Evolutionary conservation across 2,329 filamentous ascomycete genomes (phyloP).

Genomic region (Neofusicoccum umdonicola): DNA sequence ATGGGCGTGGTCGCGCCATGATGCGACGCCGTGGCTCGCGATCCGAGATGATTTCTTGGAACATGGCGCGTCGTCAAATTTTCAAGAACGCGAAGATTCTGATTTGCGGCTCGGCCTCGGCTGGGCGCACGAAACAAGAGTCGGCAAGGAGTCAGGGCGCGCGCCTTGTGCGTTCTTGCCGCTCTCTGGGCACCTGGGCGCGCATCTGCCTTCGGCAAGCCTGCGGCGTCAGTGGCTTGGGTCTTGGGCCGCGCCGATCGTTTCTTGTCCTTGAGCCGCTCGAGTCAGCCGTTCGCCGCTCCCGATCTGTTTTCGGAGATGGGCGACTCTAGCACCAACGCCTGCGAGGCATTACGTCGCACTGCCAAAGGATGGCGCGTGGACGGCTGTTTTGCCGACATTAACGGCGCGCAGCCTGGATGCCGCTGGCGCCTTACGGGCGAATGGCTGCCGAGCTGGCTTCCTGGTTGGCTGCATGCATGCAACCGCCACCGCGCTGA

Average conservation of each 20-base stretch:
- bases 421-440: not conserved
- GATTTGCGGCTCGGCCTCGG: conserved; percentile 1
- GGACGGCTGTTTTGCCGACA: not conserved
- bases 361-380: not conserved
- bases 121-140: not conserved
- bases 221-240: conserved; percentile 14
- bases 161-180: not conserved
- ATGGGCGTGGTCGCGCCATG: not conserved
- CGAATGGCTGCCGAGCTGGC: not conserved
- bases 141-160: not conserved
- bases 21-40: not conserved
- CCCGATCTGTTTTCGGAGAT: conserved; percentile 15
- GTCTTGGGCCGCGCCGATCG: conserved; percentile 1
- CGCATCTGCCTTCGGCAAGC: not conserved
- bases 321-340: not conserved
- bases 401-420: not conserved
- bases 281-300: not conserved
- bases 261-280: not conserved
- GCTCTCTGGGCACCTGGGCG: not conserved
- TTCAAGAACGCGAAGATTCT: not conserved
- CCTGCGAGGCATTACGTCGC: conserved; percentile 1
- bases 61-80: not conserved
- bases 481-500: not conserved
- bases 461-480: not conserved
- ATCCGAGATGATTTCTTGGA: not conserved